Percentiles rank a stretch among this genome's conserved stretches.
Conservation (phyloP, 164 flowering plant species). For the Magnolia kwangsiensis region DNA sequence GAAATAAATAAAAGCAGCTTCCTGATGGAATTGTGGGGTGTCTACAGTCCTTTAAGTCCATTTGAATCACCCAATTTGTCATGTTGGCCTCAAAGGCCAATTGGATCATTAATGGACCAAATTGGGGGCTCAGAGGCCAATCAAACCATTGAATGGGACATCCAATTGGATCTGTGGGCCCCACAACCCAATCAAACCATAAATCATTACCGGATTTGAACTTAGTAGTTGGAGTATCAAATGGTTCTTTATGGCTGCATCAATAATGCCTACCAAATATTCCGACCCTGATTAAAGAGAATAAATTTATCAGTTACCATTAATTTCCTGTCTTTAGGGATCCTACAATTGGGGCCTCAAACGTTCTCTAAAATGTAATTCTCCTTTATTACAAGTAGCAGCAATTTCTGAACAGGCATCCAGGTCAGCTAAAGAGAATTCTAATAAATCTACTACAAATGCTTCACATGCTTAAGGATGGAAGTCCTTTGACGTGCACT, state of each 20-base stretch:
- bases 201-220: too few relatives aligned
- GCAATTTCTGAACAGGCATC: constrained; percentile 88
- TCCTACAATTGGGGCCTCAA: not conserved
- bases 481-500: constrained; percentile 79
- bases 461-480: constrained; percentile 41
- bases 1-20: too few relatives aligned
- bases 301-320: not conserved
- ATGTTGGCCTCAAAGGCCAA: too few relatives aligned
- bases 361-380: not conserved
- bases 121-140: too few relatives aligned
- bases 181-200: too few relatives aligned
- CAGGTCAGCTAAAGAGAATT: constrained; percentile 36
- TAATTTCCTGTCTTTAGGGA: not conserved
- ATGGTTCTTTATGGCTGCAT: too few relatives aligned
- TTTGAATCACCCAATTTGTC: too few relatives aligned
- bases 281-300: not conserved
- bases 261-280: not conserved
- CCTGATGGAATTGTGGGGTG: too few relatives aligned
- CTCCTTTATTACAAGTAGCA: constrained; percentile 43
- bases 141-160: not conserved
- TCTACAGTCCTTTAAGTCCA: too few relatives aligned
- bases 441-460: constrained; percentile 18
- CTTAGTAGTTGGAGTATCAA: too few relatives aligned
- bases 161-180: not conserved
- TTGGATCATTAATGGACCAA: too few relatives aligned